phyloP scores from a whole-genome alignment of 2,329 filamentous ascomycete species.

The Colletotrichum chrysophilum region DNA sequence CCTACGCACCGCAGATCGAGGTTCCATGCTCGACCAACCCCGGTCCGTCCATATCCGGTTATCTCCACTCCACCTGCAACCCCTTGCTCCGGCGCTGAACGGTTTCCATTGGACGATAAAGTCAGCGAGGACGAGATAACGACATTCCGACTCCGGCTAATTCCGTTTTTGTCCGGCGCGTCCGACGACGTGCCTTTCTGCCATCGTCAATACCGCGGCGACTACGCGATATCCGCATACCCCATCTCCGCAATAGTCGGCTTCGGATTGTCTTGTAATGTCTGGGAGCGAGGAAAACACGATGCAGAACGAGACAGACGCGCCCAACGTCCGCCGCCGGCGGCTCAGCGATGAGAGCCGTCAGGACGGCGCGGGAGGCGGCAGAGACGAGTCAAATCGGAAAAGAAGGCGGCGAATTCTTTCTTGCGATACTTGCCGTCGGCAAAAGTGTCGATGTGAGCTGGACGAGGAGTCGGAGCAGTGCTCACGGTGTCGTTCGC shows the following conservation, averaged over 20 bases:
- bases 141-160: neutral
- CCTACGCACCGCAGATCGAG: neutral
- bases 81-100: neutral
- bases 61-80: neutral
- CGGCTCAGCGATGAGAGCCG: constrained; percentile 11
- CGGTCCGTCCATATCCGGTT: constrained; percentile 10
- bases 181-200: neutral
- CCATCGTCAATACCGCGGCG: neutral
- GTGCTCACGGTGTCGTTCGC: constrained; percentile 18
- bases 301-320: neutral
- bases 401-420: constrained; percentile 20
- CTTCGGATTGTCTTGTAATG: neutral
- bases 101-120: neutral
- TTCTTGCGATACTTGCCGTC: constrained; percentile 20
- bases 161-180: constrained; percentile 4
- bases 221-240: neutral
- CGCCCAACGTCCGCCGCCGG: neutral
- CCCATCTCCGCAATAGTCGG: neutral
- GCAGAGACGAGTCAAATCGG: constrained; percentile 6
- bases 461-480: constrained; percentile 16
- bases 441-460: constrained; percentile 21
- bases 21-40: neutral
- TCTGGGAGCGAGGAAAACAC: neutral
- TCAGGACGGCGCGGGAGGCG: neutral
- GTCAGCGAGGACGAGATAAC: neutral